phyloP scores from a whole-genome alignment of 345 rosid species.

The Camelina hispida region DNA sequence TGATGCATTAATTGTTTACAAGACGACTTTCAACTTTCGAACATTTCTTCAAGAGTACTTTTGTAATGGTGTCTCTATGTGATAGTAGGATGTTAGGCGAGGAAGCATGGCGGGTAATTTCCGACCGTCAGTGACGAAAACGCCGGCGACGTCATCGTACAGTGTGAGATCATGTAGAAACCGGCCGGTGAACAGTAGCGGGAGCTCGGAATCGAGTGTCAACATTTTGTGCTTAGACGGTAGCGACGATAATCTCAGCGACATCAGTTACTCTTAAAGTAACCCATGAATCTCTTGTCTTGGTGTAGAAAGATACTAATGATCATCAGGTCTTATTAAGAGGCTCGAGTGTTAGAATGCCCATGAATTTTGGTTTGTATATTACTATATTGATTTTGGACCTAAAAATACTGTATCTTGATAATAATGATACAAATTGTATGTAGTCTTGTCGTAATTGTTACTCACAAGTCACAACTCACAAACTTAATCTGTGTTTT shows the following conservation, averaged over 20 bases:
- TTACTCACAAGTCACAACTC: neutral
- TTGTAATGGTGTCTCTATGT: constrained; percentile 10
- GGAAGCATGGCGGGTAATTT: constrained; percentile 63
- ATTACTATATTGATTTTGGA: neutral
- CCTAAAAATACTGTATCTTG: neutral
- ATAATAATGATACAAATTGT: constrained; percentile 3
- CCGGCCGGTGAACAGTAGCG: constrained; percentile 63
- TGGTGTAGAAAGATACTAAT: neutral
- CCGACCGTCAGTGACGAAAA: constrained; percentile 59
- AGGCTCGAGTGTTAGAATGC: constrained; percentile 8
- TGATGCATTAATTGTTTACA: too few relatives aligned
- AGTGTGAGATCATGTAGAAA: constrained; percentile 67
- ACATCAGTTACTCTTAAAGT: constrained; percentile 27
- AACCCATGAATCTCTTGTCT: neutral
- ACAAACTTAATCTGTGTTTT: too few relatives aligned
- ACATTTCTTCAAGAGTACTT: neutral
- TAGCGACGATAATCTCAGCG: constrained; percentile 45
- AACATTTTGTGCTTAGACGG: constrained; percentile 59
- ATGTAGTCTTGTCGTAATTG: neutral
- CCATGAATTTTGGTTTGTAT: neutral
- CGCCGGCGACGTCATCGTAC: constrained; percentile 67
- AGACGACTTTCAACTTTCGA: neutral
- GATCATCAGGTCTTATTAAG: neutral
- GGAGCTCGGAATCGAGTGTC: constrained; percentile 76
- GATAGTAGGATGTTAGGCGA: constrained; percentile 59